These are phyloP conservation scores for Pyrenophora seminiperda DNA, from an alignment of 2,329 filamentous ascomycete genomes.

Conservation along the genomic window DNA sequence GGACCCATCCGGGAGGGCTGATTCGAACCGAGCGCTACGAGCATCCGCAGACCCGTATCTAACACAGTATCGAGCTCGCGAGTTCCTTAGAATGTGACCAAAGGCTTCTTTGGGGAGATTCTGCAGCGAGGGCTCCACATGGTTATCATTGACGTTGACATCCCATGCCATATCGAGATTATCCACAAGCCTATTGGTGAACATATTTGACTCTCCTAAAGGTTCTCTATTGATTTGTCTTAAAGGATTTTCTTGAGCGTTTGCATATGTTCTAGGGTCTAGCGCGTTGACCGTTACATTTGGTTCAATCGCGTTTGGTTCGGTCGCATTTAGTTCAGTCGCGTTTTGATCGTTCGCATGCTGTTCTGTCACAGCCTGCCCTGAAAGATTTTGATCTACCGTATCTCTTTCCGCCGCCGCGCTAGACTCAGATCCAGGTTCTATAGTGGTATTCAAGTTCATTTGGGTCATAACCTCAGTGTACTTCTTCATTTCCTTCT, in stretches of 20 bases:
- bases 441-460: not conserved
- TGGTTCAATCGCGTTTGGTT: not conserved
- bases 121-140: slow-evolving; percentile 6
- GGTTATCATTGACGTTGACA: not conserved
- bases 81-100: slow-evolving; percentile 8
- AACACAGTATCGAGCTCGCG: slow-evolving; percentile 7
- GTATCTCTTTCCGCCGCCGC: not conserved
- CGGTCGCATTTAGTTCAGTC: not conserved
- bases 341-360: not conserved
- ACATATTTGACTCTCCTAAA: not conserved
- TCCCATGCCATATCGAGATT: slow-evolving; percentile 12
- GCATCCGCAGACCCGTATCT: slow-evolving; percentile 1
- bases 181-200: slow-evolving; percentile 9
- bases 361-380: not conserved
- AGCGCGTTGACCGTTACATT: not conserved
- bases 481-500: not conserved
- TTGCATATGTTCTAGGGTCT: not conserved
- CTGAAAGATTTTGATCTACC: not conserved
- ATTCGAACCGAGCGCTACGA: slow-evolving; percentile 18
- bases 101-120: slow-evolving; percentile 4
- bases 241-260: not conserved
- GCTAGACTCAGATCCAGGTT: not conserved
- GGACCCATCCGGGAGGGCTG: slow-evolving; percentile 7
- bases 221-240: not conserved
- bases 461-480: not conserved